Evolutionary conservation across 805 yeast genomes (phyloP).

Genomic region (Saturnispora dispora): DNA sequence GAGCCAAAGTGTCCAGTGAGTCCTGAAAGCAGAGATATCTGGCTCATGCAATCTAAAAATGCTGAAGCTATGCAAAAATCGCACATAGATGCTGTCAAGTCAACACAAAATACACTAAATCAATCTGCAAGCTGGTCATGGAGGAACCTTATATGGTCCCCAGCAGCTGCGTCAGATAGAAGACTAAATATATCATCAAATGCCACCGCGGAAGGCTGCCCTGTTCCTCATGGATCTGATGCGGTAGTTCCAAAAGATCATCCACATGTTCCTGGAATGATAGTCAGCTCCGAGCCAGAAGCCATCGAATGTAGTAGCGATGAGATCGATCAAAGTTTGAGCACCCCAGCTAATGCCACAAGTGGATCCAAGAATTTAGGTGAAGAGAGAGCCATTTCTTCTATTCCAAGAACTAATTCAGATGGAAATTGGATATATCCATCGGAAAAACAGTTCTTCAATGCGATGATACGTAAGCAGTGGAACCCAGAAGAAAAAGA

Average conservation of each 20-base stretch:
- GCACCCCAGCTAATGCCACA: conserved; percentile 21
- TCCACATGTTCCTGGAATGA: conserved; percentile 13
- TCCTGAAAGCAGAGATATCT: conserved; percentile 46
- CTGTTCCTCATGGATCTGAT: conserved; percentile 9
- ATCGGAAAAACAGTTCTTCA: conserved; percentile 87
- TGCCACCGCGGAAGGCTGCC: not conserved
- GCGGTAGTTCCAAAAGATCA: conserved; percentile 18
- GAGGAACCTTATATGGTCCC: conserved; percentile 19
- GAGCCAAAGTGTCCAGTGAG: conserved; percentile 58
- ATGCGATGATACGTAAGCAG: conserved; percentile 86
- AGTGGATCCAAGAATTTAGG: conserved; percentile 40
- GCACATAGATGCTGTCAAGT: not conserved
- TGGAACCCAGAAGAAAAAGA: conserved; percentile 78
- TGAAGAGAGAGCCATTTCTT: conserved; percentile 64
- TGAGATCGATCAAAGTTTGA: conserved; percentile 24
- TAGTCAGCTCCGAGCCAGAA: conserved; percentile 12
- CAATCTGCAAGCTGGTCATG: conserved; percentile 10
- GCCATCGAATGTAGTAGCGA: conserved; percentile 45
- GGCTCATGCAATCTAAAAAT: conserved; percentile 36
- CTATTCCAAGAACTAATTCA: conserved; percentile 73
- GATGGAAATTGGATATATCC: conserved; percentile 86
- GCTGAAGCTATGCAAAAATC: conserved; percentile 12
- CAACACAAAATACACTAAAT: not conserved
- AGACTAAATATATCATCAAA: not conserved
- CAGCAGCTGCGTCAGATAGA: not conserved